phyloP scores from a whole-genome alignment of 1,284 basidiomycete genomes.

The Neonothopanus nambi region DNA sequence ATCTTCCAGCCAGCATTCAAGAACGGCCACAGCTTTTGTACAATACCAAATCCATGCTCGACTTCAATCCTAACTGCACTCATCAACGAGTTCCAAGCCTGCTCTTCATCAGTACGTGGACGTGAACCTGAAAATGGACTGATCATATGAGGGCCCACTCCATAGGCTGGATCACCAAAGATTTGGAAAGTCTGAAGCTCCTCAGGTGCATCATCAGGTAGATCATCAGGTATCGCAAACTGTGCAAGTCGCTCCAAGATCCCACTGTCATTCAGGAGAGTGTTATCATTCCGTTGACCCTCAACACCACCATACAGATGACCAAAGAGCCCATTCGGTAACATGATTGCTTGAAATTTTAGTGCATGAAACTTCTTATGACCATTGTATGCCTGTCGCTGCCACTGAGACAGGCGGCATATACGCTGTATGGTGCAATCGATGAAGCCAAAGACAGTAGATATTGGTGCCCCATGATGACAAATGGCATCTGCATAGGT shows the following conservation, averaged over 20 bases:
- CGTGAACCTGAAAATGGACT: conserved; percentile 24
- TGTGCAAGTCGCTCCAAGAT: conserved; percentile 9
- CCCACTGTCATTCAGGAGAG: conserved; percentile 10
- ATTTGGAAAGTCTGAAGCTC: conserved; percentile 20
- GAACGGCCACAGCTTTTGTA: conserved; percentile 24
- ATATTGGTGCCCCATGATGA: conserved; percentile 15
- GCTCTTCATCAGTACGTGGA: conserved; percentile 19
- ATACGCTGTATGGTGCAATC: conserved; percentile 22
- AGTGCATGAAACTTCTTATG: conserved; percentile 22
- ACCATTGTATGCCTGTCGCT: conserved; percentile 21
- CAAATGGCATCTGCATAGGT: conserved; percentile 20
- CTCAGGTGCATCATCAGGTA: not conserved
- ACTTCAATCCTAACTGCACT: conserved; percentile 25
- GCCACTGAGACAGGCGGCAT: conserved; percentile 13
- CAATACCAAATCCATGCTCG: conserved; percentile 26
- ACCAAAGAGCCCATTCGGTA: conserved; percentile 21
- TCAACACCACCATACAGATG: conserved; percentile 21
- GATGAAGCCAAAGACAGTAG: conserved; percentile 19
- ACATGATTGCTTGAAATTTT: conserved; percentile 22
- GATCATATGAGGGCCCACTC: conserved; percentile 20
- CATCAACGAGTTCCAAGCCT: conserved; percentile 24
- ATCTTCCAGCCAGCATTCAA: conserved; percentile 27
- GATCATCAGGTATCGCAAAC: conserved; percentile 3
- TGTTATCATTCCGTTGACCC: conserved; percentile 19
- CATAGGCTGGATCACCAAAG: conserved; percentile 31